Evolutionary conservation across 2,329 filamentous ascomycete genomes (phyloP), one percentile per base, ranked within the genome.

Genomic region (Hypoxylon sp.): DNA sequence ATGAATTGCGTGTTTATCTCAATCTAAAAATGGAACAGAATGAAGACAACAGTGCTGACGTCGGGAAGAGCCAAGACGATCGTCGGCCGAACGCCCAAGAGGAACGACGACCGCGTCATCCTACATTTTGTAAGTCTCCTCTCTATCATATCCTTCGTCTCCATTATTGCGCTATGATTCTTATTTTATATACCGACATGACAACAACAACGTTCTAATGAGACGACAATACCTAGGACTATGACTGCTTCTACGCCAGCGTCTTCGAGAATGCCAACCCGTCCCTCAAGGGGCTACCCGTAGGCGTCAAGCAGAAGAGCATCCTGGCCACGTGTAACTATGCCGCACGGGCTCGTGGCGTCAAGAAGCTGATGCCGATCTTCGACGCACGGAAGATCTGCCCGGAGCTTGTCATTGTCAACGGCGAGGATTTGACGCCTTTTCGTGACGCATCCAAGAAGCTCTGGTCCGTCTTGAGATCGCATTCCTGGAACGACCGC

Each of bases 301-400:
- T 97, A 23, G 92, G 91, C 25, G 85, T 96, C 51, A 89, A 92
- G 71, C 92, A 97, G 72, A 97, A 97, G 73, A 90, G 91, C 68
- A 96, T 97, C 46, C 79, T 94, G 29, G 90, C 92, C 15, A 96
- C 91, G 3, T 95, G 90, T 79, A 97, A 97, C 73, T 97, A 97
- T 71, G 90, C 89, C 67, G 93, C 93, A 15, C 85, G 93, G 25
- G 76, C 84, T 41, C 80, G 74, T n/a, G 84, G 84, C 44, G 78
- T 92, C 44, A 78, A 82, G 69, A 97, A 99, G 75, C 79, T 97
- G 53, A 91, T 95, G 78, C 81, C 91, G 58, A 85, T 97, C 67
- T 82, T 79, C 43, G 91, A 97, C 56, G 94, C 93, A 3, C 89
- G 83, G 71, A 84, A 80, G 62, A 71, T 86, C 19, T 96, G 91